Base-by-base conservation (phyloP, 768 basidiomycete genomes). In the Trametes cingulata region DNA sequence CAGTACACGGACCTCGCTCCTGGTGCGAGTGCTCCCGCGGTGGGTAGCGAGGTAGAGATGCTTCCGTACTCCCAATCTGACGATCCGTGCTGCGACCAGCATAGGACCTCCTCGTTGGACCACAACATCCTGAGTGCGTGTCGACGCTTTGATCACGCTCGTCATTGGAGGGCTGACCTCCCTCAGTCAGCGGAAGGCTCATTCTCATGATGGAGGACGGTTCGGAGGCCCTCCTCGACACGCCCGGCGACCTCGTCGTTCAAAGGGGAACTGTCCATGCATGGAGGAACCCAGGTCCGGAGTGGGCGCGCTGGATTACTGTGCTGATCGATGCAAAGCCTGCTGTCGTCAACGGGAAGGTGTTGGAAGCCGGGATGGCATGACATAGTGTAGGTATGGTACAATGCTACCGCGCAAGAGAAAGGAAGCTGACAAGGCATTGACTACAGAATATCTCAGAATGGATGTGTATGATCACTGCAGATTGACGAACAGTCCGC, bases 401-500 rank as follows among this genome's bases (percentile, higher is more conserved):
- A 45, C 20, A 22, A 3, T 19, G n/a, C n/a, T n/a, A n/a, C n/a
- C n/a, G n/a, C n/a, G n/a, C n/a, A n/a, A n/a, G n/a, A n/a, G n/a
- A n/a, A n/a, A n/a, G n/a, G n/a, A n/a, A n/a, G n/a, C n/a, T n/a
- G n/a, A n/a, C n/a, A n/a, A n/a, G 35, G 19, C 19, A 37, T 36
- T 8, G 29, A 9, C 13, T 33, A 33, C 29, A 33, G 29, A 10
- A 33, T 33, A 4, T 33, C 29, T 33, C 10, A 10, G 4, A 10
- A 10, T n/a, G 20, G 43, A 33, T 40, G 24, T 35, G 36, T 40
- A 27, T 33, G 15, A 25, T 67, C 66, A 87, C 67, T 90, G 88
- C 51, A 91, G 76, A 65, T 88, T 89, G 45, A 90, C 88, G 62
- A 88, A 88, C 47, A 87, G 73, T 0, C 89, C 90, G 1, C 89